Conservation (phyloP, 768 basidiomycete genomes). For the Amanita subjunquillea region DNA sequence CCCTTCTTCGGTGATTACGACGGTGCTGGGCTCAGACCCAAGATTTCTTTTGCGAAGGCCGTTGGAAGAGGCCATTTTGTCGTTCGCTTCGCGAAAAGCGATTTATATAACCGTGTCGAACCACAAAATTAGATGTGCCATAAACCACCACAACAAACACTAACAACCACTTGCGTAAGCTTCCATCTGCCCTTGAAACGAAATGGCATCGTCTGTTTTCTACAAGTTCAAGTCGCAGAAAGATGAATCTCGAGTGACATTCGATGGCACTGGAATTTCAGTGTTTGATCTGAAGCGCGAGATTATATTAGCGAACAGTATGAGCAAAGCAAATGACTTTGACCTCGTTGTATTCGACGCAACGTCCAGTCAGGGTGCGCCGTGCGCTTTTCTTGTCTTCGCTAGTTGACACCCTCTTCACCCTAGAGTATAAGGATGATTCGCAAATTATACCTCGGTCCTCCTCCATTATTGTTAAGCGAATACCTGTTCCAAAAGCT, state of each 20-base stretch:
- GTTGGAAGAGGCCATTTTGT: neutral
- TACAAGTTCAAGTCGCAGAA: constrained; percentile 96
- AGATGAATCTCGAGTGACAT: constrained; percentile 90
- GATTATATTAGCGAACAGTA: constrained; percentile 91
- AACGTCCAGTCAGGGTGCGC: constrained; percentile 81
- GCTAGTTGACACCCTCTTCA: neutral
- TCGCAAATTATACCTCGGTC: constrained; percentile 87
- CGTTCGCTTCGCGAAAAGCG: neutral
- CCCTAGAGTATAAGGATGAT: constrained; percentile 85
- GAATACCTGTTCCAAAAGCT: constrained; percentile 71
- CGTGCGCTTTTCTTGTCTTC: neutral
- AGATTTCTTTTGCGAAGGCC: constrained; percentile 9
- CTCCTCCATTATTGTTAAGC: constrained; percentile 88
- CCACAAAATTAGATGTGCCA: neutral
- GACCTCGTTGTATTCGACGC: constrained; percentile 83
- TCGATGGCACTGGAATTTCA: constrained; percentile 98
- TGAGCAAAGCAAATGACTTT: constrained; percentile 96
- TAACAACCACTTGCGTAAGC: neutral
- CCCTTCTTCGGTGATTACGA: constrained; percentile 57
- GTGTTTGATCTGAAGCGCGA: constrained; percentile 99
- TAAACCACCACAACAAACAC: neutral
- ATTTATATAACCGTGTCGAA: neutral
- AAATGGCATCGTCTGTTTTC: constrained; percentile 86
- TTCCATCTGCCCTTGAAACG: constrained; percentile 20
- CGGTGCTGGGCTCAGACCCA: constrained; percentile 12